Base-by-base conservation (phyloP, 495 filamentous ascomycete genomes). In the Talaromyces stipitatus region DNA sequence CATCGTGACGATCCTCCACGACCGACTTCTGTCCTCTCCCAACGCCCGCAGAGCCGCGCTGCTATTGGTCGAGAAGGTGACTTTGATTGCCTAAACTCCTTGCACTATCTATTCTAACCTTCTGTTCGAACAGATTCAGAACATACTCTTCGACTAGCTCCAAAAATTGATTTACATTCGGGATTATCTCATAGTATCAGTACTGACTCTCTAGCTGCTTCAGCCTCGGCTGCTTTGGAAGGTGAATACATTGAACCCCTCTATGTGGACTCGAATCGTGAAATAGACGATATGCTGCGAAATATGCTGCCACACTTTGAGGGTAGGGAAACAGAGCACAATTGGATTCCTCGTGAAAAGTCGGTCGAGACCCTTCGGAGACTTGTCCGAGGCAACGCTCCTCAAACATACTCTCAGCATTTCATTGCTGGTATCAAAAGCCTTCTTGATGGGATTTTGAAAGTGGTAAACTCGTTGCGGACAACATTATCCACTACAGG, bases 401-500 rank as follows among this genome's bases (percentile, higher is more conserved):
- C 88, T 6, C 79, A 83, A 16, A 88, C 94, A 48, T 96, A 86
- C 62, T 78, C 82, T 22, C 80, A 83, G 30, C 71, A 78, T 2
- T 95, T 87, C 61, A 57, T 92, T 18, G 71, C 78, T 10, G 81
- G 81, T 47, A 80, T 95, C 28, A 91, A 92, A 59, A 75, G 73
- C 11, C 70, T 94, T 5, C 72, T 96, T 16, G 94, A 97, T 65
- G 91, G 91, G 50, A 92, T 97, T 43, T 78, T 97, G 62, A 97
- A 96, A 66, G 87, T 85, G 6, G 82, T 88, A 43, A 87, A 82
- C 65, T 96, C 94, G 1, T 76, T 97, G 32, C 79, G 95, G 59
- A 97, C 95, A 1, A 97, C 90, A 43, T 74, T 96, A 48, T 92
- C 87, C 2, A 91, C 88, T 26, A 87, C 88, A 62, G 91, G 88